A percentile compares a stretch with the other conserved stretches of the same genome.
Evolutionary conservation across 2,329 filamentous ascomycete species (phyloP).

Genomic region (Aspergillus awamori): DNA sequence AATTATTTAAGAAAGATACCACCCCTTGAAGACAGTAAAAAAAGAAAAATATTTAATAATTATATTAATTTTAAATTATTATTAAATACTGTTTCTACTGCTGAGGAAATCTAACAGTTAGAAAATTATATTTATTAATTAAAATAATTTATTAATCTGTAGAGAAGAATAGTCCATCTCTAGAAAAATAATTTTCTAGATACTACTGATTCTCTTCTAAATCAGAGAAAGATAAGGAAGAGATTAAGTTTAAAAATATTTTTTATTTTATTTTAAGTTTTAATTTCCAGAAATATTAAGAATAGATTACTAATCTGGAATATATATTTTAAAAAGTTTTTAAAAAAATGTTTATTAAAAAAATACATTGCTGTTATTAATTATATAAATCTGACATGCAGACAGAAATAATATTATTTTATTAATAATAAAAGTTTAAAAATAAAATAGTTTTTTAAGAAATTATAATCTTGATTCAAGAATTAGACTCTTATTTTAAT

Average conservation of each 20-base stretch:
- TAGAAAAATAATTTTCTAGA: not conserved
- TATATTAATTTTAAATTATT: not conserved
- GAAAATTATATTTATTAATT: not conserved
- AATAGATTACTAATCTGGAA: not conserved
- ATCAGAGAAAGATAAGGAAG: not conserved
- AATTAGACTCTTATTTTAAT: no score
- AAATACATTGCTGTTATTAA: not conserved
- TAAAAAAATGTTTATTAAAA: not conserved
- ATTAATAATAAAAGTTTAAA: no score
- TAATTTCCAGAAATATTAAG: not conserved
- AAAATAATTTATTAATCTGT: not conserved
- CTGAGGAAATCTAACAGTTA: not conserved
- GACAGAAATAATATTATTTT: not conserved
- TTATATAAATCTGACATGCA: not conserved
- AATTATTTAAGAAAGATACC: no score
- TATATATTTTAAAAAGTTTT: not conserved
- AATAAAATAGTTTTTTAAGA: no score
- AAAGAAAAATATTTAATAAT: no score
- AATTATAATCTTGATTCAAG: no score
- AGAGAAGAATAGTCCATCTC: not conserved
- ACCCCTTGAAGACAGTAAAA: no score
- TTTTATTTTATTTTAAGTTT: no score
- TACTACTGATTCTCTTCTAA: not conserved
- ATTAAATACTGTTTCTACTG: not conserved
- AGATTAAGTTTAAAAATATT: no score